Evolutionary conservation across 257 asterid species (phyloP), one percentile per base, ranked within the genome.

Genomic region (Solanum ossicruentum): DNA sequence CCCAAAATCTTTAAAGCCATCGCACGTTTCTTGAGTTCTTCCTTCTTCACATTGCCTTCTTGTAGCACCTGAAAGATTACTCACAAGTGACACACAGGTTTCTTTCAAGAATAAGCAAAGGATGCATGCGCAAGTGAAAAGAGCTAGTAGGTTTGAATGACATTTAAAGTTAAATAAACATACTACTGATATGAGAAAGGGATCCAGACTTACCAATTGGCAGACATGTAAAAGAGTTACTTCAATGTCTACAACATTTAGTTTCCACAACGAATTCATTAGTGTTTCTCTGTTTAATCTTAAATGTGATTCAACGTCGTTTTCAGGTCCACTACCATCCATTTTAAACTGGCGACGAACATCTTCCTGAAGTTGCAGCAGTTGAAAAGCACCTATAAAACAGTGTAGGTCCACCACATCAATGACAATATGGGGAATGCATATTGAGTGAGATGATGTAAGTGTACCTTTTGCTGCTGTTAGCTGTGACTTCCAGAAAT

Each of bases 311-410:
- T 95, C 98, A n/a, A 91, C 89, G 10, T 91, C 94, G 26, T 92
- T 92, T 72, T 91, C 98, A 39, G 88, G 89, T 7, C 87, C 92
- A 73, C 87, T 87, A 0, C 94, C 97, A 17, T 94, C 95, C 88
- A 88, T 87, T 80, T 91, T 92, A 87, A 89, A 90, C 47, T 94
- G 96, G 49, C 93, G 93, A 78, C 92, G 89, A 9, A 86, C 85
- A 77, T 95, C 97, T 75, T 95, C 99, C 83, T 95, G 99, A 87
- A 94, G 97, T 85, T 95, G 99, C 84, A 94, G 93, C 93, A 96
- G 86, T 94, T 96, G 98, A 89, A 93, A 93, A 67, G 99, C 98
- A 86, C 99, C 98, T 94, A 87, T 41, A 88, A 39, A 77, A 43
- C 61, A 82, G 5, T 61, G 6, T 4, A n/a, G 23, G 23, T 20